Base-by-base conservation (phyloP, 306 rosid genomes). In the Prunus fruticosa region DNA sequence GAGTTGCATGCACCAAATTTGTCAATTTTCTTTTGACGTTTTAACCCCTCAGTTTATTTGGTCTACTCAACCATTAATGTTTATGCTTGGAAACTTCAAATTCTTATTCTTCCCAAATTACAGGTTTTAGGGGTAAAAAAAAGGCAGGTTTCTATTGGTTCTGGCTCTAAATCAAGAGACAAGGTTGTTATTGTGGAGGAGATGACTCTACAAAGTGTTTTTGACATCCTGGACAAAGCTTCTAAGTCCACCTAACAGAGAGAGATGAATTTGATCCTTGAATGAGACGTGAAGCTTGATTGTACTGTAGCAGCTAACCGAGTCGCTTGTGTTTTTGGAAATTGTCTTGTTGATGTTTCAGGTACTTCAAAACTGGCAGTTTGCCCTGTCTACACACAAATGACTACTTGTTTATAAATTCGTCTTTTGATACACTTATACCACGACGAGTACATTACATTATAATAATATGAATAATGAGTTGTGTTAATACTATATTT, bases 81-180 rank as follows among this genome's bases (percentile, higher is more conserved):
- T 51, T 51, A 19, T 15, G 18, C 3, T 16, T 18, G 56, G 41
- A 58, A 25, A 67, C 4, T 63, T 52, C 11, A 45, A 49, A 67
- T 49, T 6, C 15, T 6, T 52, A 41, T 25, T 82, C 30, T 76
- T 71, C 10, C 72, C 69, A 56, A 82, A 72, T 70, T 50, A 9
- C 89, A 93, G 98, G 94, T 93, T 77, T 87, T 90, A 80, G 92
- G 95, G 28, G 96, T 94, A 47, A 90, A 92, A 78, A 80, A 86
- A 78, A 84, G 98, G 71, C 97, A 92, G 64, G 84, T 94, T 12
- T 90, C 93, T 7, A 8, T 94, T 63, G 91, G 92, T 63, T 86
- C 89, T 11, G 97, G 98, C 46, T 91, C 38, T 0, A 32, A 32
- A 32, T 32, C 38, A 0, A 5, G 38, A 32, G 38, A 32, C 6